Conservation (phyloP, 768 basidiomycete species). For the Auriculariales sp. region DNA sequence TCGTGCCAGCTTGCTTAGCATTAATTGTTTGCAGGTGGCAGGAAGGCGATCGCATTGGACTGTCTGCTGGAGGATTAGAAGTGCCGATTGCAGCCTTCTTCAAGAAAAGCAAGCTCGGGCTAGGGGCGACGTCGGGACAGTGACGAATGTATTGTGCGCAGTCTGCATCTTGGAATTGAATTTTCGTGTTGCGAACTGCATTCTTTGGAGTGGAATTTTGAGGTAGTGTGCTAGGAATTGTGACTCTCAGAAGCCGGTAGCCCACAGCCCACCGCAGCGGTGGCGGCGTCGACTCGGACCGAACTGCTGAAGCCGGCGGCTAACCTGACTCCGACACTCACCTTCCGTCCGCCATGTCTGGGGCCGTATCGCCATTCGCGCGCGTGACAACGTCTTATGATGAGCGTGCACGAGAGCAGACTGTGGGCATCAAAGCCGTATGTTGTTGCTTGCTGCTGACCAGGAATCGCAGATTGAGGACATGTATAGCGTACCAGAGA, state of each 20-base stretch:
- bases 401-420: constrained; percentile 24
- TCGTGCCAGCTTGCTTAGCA: neutral
- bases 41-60: constrained; percentile 66
- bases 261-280: too few relatives aligned
- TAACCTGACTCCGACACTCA: too few relatives aligned
- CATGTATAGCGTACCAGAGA: constrained; percentile 96
- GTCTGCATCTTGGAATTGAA: too few relatives aligned
- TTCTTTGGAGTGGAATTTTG: too few relatives aligned
- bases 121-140: constrained; percentile 59
- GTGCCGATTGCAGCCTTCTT: constrained; percentile 71
- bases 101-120: constrained; percentile 72
- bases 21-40: constrained; percentile 34
- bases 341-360: too few relatives aligned
- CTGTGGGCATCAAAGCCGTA: constrained; percentile 14
- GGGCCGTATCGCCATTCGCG: constrained; percentile 28
- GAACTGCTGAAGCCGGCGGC: too few relatives aligned
- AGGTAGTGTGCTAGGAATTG: too few relatives aligned
- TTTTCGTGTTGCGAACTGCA: too few relatives aligned
- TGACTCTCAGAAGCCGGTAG: too few relatives aligned
- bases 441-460: constrained; percentile 4
- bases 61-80: constrained; percentile 42
- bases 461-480: constrained; percentile 66
- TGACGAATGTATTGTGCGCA: too few relatives aligned
- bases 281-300: too few relatives aligned
- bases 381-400: constrained; percentile 25